These are phyloP conservation scores for Candida sanyaensis DNA, from an alignment of 1,139 yeast species.

Conservation along the genomic window DNA sequence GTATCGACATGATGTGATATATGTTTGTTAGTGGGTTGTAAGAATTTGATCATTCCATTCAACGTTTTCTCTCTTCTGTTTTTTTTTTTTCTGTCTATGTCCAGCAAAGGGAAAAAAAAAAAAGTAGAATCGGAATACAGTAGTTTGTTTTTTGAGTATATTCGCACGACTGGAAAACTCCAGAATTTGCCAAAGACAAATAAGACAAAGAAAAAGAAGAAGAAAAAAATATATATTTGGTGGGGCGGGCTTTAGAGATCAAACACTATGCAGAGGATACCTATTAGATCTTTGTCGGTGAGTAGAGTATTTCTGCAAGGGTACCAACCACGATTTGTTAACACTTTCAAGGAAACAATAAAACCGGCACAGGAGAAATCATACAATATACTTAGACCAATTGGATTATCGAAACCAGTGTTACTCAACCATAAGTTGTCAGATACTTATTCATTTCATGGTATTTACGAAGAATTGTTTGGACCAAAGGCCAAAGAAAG, in stretches of 20 bases:
- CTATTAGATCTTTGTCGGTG: conserved; percentile 5
- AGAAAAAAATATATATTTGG: neutral
- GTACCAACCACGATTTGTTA: conserved; percentile 25
- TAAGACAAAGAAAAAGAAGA: neutral
- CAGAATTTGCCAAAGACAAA: neutral
- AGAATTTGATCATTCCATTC: neutral
- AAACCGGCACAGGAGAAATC: conserved; percentile 33
- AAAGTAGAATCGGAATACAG: neutral
- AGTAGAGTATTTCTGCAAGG: conserved; percentile 8
- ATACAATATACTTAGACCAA: conserved; percentile 34
- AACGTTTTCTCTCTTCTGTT: neutral
- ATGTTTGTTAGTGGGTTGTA: neutral
- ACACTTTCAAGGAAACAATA: conserved; percentile 29
- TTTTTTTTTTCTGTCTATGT: neutral
- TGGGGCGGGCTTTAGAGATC: too few species aligned
- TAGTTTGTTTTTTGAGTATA: neutral
- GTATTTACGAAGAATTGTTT: conserved; percentile 30
- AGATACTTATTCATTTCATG: conserved; percentile 22
- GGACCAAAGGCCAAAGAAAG: conserved; percentile 50
- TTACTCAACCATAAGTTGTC: conserved; percentile 27
- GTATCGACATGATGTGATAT: conserved; percentile 47
- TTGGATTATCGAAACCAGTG: conserved; percentile 39
- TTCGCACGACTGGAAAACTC: neutral
- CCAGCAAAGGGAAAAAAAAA: neutral
- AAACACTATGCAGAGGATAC: neutral